Evolutionary conservation across 495 filamentous ascomycete species (phyloP), one percentile per base, ranked within the genome.

Genomic region (Endocarpon pusillum): DNA sequence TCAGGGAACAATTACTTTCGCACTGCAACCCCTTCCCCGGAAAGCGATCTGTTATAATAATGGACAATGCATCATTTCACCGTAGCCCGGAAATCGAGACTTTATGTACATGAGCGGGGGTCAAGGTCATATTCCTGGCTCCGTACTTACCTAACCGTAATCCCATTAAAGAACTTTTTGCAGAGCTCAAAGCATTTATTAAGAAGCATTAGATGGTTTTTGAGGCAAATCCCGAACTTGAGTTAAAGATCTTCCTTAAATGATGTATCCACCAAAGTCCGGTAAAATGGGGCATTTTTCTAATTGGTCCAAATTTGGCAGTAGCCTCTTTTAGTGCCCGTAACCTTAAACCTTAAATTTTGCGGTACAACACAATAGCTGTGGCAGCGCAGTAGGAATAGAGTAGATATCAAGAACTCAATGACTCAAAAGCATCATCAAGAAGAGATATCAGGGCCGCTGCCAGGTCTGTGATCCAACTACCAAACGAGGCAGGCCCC

Each of bases 21-120:
- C 43, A 58, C 31, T 61, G 41, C 38, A 42, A 52, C 21, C 49
- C 27, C 41, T 63, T 34, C 42, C 60, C 52, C 1, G 48, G 55
- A 32, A 54, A 44, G 16, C 57, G 52, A 29, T 61, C 52, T 20
- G 57, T 64, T 6, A 25, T 66, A 21, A 36, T 66, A 18, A 62
- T 61, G 47, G 61, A 65, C 35, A 62, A 65, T 46, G 49, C 52
- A 14, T 59, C 54, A 12, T 55, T 62, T 34, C 44, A 66, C 41
- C 45, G 45, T 39, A 45, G 42, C 3, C 43, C 54, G 4, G 30
- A 42, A 24, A 41, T 61, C n/a, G 28, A 55, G 30, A 33, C 55
- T 22, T 38, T 60, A 36, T 63, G 47, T 34, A 26, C 28, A 8
- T 39, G 48, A 19, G 49, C 52, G 19, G 52, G 60, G 15, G 57